phyloP scores from a whole-genome alignment of 139 green algal species.

The Chlamydomonas schloesseri region DNA sequence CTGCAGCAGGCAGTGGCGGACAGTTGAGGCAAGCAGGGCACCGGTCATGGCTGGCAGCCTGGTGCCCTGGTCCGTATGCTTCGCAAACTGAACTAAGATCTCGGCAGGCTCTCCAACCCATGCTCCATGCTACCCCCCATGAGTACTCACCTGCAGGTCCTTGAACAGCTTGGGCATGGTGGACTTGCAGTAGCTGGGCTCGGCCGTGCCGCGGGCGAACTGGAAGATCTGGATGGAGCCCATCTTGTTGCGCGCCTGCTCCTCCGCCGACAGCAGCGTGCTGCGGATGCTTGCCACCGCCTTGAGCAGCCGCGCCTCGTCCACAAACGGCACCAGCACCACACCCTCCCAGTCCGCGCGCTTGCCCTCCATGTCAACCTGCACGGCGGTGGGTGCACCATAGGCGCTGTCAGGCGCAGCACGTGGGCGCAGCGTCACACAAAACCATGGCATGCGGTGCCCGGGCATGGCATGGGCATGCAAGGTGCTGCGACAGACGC shows the following conservation, averaged over 20 bases:
- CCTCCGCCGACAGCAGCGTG: constrained; percentile 67
- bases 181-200: constrained; percentile 74
- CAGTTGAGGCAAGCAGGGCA: too few species aligned
- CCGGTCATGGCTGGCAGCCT: too few species aligned
- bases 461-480: too few species aligned
- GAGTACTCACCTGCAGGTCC: constrained; percentile 38
- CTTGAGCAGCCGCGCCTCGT: constrained; percentile 78
- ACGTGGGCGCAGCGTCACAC: too few species aligned
- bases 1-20: too few species aligned
- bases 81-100: too few species aligned
- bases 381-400: neutral
- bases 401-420: too few species aligned
- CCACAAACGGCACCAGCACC: constrained; percentile 81
- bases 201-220: constrained; percentile 26
- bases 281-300: constrained; percentile 59
- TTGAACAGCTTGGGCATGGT: constrained; percentile 73
- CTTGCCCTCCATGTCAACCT: constrained; percentile 94
- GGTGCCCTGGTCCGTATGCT: too few species aligned
- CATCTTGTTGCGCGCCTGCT: constrained; percentile 79
- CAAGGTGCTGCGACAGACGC: too few species aligned
- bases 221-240: constrained; percentile 71
- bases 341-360: constrained; percentile 93
- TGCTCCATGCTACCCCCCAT: too few species aligned
- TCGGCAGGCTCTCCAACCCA: too few species aligned
- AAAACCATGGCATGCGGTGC: too few species aligned